Base-by-base conservation (phyloP, 768 basidiomycete genomes). In the Rhizopogon vulgaris region DNA sequence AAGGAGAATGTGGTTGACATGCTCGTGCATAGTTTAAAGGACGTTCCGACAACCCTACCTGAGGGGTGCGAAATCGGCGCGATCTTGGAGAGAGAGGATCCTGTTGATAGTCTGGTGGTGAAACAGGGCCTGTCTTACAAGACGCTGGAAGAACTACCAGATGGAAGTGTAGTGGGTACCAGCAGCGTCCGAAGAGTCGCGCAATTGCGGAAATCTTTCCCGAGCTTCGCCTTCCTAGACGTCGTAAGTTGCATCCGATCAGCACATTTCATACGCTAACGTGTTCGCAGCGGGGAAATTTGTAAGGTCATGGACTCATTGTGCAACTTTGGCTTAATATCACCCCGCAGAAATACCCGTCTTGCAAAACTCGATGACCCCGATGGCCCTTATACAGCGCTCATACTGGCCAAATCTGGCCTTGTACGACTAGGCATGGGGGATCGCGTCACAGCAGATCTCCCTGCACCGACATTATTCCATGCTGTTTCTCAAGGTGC, bases 401-500 rank as follows among this genome's bases (percentile, higher is more conserved):
- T 98, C 49, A 84, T 98, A 65, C 90, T 98, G 52, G 96, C 96
- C 18, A 87, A 87, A 63, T 90, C 95, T 1, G 96, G 96, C 7
- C 78, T 99, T 38, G 76, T 90, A 11, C 90, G 96, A 30, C 71
- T 91, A 18, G 86, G 83, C 38, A 78, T 82, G 76, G 78, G 76
- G 10, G 70, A 82, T 63, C 87, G 95, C 47, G 80, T 91, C 56
- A 89, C 92, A 3, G 61, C 80, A 36, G 83, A 90, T 60, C 66
- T 98, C 53, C 61, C 64, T 1, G 81, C 92, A 2, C 94, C 94
- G 3, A 76, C 79, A 12, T 73, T 94, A n/a, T 87, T 84, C 65
- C 78, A 91, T 58, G 94, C 96, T 10, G 95, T 98, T 52, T 92
- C 93, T 3, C 96, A 98, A 70, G 96, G 94, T 25, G 94, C 94